Evolutionary conservation across 164 flowering plant species (phyloP).

Genomic region (Liriodendron chinense): DNA sequence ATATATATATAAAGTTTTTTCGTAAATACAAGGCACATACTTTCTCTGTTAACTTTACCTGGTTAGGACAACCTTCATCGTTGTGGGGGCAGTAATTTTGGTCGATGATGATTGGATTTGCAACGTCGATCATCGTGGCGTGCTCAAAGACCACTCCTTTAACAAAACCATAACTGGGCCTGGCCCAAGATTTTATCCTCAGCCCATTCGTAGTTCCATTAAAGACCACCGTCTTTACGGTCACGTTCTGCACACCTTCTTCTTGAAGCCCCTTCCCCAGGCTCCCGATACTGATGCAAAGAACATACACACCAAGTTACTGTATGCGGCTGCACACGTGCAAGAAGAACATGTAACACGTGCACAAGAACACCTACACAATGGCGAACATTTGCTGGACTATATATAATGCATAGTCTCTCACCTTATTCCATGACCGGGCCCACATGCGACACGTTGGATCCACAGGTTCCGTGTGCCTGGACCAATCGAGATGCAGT

Average conservation of each 20-base stretch:
- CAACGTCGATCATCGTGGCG: constrained; percentile 39
- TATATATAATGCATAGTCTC: neutral
- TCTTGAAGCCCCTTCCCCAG: constrained; percentile 49
- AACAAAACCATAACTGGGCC: constrained; percentile 65
- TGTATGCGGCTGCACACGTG: neutral
- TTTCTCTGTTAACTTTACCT: constrained; percentile 33
- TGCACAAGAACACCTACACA: neutral
- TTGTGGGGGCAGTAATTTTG: constrained; percentile 75
- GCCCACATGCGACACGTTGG: constrained; percentile 22
- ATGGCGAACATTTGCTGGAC: too few relatives aligned
- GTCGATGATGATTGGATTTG: constrained; percentile 71
- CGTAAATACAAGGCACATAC: neutral
- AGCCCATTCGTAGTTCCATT: constrained; percentile 58
- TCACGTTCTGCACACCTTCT: constrained; percentile 65
- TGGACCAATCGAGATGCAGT: constrained; percentile 35
- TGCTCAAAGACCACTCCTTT: constrained; percentile 44
- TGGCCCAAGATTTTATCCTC: constrained; percentile 74
- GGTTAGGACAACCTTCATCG: constrained; percentile 40
- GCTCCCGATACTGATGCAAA: constrained; percentile 61
- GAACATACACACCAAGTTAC: neutral
- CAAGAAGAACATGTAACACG: too few relatives aligned
- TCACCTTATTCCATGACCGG: constrained; percentile 38
- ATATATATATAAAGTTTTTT: too few relatives aligned
- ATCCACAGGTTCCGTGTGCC: constrained; percentile 24
- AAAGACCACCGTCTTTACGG: constrained; percentile 43